phyloP scores from a whole-genome alignment of 1,139 yeast genomes.

The Hansenula sp. region DNA sequence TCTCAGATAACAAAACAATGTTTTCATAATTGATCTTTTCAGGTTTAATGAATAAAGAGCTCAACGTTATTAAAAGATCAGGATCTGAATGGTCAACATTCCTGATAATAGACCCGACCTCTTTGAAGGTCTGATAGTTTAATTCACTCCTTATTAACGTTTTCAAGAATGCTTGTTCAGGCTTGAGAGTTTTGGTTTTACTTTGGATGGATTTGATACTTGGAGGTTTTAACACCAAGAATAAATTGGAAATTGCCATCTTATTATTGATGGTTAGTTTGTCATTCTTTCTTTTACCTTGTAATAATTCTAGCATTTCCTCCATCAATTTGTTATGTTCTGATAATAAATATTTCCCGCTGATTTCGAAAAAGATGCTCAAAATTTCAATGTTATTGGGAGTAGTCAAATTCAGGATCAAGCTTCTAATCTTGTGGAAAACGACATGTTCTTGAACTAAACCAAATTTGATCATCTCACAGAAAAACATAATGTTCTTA shows the following conservation, averaged over 20 bases:
- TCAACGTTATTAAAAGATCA: constrained; percentile 37
- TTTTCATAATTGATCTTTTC: constrained; percentile 59
- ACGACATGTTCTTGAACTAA: constrained; percentile 68
- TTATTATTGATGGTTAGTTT: constrained; percentile 53
- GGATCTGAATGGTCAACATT: constrained; percentile 46
- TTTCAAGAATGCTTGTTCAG: constrained; percentile 47
- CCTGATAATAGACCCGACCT: constrained; percentile 38
- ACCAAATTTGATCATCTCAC: constrained; percentile 76
- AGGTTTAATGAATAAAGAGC: constrained; percentile 56
- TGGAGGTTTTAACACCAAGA: constrained; percentile 63
- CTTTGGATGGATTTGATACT: constrained; percentile 28
- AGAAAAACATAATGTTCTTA: constrained; percentile 57
- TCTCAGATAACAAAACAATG: constrained; percentile 44
- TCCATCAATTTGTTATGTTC: constrained; percentile 59
- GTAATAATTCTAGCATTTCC: constrained; percentile 58
- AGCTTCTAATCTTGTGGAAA: constrained; percentile 64
- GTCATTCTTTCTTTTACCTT: constrained; percentile 45
- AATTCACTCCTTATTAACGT: constrained; percentile 52
- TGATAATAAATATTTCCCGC: constrained; percentile 65
- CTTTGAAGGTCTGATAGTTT: constrained; percentile 30
- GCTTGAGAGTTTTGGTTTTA: constrained; percentile 26
- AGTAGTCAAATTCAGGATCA: constrained; percentile 50
- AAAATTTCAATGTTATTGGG: constrained; percentile 63
- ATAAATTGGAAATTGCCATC: constrained; percentile 56
- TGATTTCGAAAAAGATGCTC: constrained; percentile 63